Base-by-base conservation (phyloP, 306 rosid species). In the Pterocarpus macrocarpus region DNA sequence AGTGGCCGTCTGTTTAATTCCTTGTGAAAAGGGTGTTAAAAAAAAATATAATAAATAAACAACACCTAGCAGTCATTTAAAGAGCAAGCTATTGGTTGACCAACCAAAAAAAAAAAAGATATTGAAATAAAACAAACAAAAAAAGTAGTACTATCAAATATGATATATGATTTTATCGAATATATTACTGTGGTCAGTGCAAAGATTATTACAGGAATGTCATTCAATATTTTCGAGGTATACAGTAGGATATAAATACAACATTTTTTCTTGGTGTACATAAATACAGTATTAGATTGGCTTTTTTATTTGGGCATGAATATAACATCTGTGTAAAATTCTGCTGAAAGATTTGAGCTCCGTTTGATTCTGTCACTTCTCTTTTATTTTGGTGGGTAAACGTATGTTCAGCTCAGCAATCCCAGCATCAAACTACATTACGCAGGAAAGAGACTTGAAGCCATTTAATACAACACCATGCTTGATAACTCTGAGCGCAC, bases 301-400 rank as follows among this genome's bases (percentile, higher is more conserved):
- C 39, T 53, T 39, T 17, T 58, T 59, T 30, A 50, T 76, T 62
- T 44, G 62, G 58, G 81, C 35, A 73, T 45, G 71, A 56, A 80
- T 32, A 69, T 9, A 64, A 39, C 63, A 85, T 30, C 61, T 41
- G 76, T 41, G 57, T 34, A 77, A 14, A 49, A 43, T 73, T 72
- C 17, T 6, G 4, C 8, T 13, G 81, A 56, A 69, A 69, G 34
- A 81, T 81, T 47, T 64, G 64, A 71, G 59, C 43, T 30, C 13
- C 13, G 66, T 65, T 57, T 30, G 77, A 57, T 64, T 45, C 66
- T 62, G 35, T 57, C 49, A 7, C 64, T 62, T 39, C 35, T 49
- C 38, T 49, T 69, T 57, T 38, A 71, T 67, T 10, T 69, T 33
- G 49, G 38, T 4, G 74, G 47, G 17, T 47, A 36, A 53, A 8